Percentiles rank a stretch among this genome's conserved stretches.
These are phyloP conservation scores for Halophytophthora polymorphica DNA, from an alignment of 352 stramenopile species.

Conservation along the genomic window DNA sequence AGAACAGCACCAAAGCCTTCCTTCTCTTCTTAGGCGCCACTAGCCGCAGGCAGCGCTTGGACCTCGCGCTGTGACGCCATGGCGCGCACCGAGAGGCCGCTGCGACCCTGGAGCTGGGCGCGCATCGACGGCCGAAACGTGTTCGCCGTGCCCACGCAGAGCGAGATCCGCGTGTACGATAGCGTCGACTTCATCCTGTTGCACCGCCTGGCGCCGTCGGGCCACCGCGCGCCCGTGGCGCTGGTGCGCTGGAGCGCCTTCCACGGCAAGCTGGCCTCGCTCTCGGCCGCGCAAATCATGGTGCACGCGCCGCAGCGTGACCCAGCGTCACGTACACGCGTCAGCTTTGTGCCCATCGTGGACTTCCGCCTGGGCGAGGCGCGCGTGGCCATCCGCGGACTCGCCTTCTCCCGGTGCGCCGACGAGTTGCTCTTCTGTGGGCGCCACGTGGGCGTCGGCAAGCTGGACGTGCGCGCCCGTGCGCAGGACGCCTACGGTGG, in stretches of 20 bases:
- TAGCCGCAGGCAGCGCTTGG: too few relatives aligned
- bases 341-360: conserved; percentile 50
- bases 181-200: conserved; percentile 84
- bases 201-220: conserved; percentile 48
- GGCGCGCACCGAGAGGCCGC: conserved; percentile 3
- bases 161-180: conserved; percentile 76
- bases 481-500: conserved; percentile 1
- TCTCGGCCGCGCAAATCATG: conserved; percentile 59
- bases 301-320: conserved; percentile 63
- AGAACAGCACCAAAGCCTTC: too few relatives aligned
- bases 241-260: conserved; percentile 77
- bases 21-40: too few relatives aligned
- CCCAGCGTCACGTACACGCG: conserved; percentile 18
- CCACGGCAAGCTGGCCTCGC: conserved; percentile 70
- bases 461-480: conserved; percentile 45
- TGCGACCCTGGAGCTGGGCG: conserved; percentile 77
- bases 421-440: conserved; percentile 61
- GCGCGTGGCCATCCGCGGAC: conserved; percentile 28
- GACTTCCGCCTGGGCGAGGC: conserved; percentile 31
- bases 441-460: conserved; percentile 29
- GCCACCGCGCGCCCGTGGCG: conserved; percentile 50
- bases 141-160: conserved; percentile 61
- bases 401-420: conserved; percentile 65
- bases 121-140: conserved; percentile 81
- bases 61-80: too few relatives aligned